Evolutionary conservation across 352 stramenopile genomes (phyloP).

Genomic region (Phytophthora pinifolia): DNA sequence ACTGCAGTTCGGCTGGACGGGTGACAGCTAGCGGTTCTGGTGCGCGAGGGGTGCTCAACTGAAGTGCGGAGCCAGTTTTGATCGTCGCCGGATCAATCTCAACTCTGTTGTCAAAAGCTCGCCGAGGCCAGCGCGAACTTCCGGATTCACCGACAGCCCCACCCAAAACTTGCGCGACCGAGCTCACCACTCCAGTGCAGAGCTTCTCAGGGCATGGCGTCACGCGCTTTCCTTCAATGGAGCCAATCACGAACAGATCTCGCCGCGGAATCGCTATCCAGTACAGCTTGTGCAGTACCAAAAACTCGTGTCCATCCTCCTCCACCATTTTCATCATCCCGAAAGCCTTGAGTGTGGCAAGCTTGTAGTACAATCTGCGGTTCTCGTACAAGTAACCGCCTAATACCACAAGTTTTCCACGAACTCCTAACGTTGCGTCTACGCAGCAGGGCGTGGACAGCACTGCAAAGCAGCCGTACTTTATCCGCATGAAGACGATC

Average conservation of each 20-base stretch:
- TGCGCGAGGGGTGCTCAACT: neutral
- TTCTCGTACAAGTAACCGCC: constrained; percentile 26
- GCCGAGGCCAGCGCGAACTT: constrained; percentile 5
- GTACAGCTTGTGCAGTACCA: constrained; percentile 30
- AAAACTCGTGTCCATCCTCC: constrained; percentile 18
- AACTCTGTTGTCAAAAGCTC: constrained; percentile 17
- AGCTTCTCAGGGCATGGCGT: constrained; percentile 18
- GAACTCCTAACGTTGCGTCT: constrained; percentile 19
- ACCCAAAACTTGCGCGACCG: constrained; percentile 26
- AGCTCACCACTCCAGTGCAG: constrained; percentile 20
- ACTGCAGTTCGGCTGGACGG: constrained; percentile 4
- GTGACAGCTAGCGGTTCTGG: neutral
- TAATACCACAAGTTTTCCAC: constrained; percentile 23
- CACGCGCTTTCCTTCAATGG: constrained; percentile 22
- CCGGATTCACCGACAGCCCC: constrained; percentile 2
- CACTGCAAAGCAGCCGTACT: constrained; percentile 20
- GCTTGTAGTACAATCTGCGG: constrained; percentile 25
- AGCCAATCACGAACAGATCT: constrained; percentile 30
- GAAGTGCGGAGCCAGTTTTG: constrained; percentile 5
- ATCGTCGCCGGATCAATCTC: constrained; percentile 7
- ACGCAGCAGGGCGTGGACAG: constrained; percentile 24
- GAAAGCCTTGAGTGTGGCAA: constrained; percentile 26
- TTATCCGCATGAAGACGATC: constrained; percentile 16
- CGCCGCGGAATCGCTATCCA: constrained; percentile 21
- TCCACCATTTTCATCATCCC: constrained; percentile 30